A percentile compares a stretch with the other conserved stretches of the same genome.
phyloP scores from a whole-genome alignment of 2,329 filamentous ascomycete species.

The Penicillium corylophilum region DNA sequence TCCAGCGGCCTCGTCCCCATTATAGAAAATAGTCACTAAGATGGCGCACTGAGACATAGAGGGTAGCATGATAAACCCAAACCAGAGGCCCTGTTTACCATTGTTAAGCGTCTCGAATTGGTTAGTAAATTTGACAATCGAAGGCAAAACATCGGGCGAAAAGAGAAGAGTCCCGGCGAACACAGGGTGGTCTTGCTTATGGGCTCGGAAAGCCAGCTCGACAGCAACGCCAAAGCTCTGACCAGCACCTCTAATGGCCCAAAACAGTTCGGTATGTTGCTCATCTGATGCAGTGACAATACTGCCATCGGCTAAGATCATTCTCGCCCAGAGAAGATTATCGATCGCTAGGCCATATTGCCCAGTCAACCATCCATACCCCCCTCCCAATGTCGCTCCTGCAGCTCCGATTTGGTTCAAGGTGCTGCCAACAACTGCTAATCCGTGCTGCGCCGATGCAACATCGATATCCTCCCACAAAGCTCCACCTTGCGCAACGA shows the following conservation, averaged over 20 bases:
- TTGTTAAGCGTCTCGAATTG: constrained; percentile 1
- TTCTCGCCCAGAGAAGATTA: constrained; percentile 40
- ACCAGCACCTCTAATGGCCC: constrained; percentile 46
- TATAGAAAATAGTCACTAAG: constrained; percentile 4
- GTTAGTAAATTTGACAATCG: constrained; percentile 5
- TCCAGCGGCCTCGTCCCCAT: background rate
- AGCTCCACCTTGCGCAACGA: constrained; percentile 39
- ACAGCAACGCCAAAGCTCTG: constrained; percentile 1
- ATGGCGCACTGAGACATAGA: background rate
- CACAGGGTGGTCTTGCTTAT: constrained; percentile 24
- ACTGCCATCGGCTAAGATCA: constrained; percentile 40
- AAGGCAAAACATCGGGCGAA: background rate
- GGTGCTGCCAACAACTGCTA: constrained; percentile 61
- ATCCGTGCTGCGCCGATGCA: constrained; percentile 49
- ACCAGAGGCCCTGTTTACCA: constrained; percentile 5
- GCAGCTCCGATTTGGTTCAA: constrained; percentile 62
- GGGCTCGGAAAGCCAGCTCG: constrained; percentile 9
- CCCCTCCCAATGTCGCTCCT: constrained; percentile 58
- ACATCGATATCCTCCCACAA: constrained; percentile 57
- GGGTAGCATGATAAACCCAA: constrained; percentile 2
- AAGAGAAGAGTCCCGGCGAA: constrained; percentile 23
- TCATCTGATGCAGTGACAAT: constrained; percentile 37
- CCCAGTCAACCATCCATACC: constrained; percentile 57
- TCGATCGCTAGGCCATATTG: constrained; percentile 55
- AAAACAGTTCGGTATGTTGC: constrained; percentile 50